Evolutionary conservation across 179 eudicot genomes (phyloP).

Genomic region (Silene vulgaris): DNA sequence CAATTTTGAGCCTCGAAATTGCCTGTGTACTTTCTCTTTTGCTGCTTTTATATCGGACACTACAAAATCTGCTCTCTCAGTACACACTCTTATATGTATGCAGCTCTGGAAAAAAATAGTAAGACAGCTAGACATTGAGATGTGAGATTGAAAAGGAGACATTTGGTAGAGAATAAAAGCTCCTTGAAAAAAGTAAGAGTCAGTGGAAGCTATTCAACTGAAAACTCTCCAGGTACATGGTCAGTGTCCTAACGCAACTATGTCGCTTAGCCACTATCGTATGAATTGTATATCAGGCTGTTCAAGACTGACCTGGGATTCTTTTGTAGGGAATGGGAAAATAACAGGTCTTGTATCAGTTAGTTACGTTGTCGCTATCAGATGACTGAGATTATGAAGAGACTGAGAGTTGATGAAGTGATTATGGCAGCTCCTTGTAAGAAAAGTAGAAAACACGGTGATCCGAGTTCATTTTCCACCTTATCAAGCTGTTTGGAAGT

Average conservation of each 20-base stretch:
- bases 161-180: conserved; percentile 17
- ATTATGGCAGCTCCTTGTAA: conserved; percentile 17
- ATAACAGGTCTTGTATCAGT: neutral
- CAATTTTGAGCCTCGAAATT: neutral
- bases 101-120: conserved; percentile 15
- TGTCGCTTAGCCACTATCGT: neutral
- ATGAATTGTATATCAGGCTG: neutral
- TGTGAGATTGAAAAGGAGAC: conserved; percentile 22
- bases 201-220: conserved; percentile 12
- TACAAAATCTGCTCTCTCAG: neutral
- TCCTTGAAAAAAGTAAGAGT: conserved; percentile 24
- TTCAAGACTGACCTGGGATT: neutral
- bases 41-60: neutral
- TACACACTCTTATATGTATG: neutral
- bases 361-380: conserved; percentile 18
- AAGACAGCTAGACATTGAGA: conserved; percentile 10
- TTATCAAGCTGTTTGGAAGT: neutral
- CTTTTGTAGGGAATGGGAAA: conserved; percentile 21
- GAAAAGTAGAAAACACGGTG: conserved; percentile 18
- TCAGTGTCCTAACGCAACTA: neutral
- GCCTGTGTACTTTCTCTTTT: neutral
- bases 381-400: conserved; percentile 18
- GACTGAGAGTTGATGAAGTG: conserved; percentile 32
- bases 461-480: neutral
- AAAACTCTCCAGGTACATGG: conserved; percentile 14